phyloP scores from a whole-genome alignment of 129 eudicot species.

The Flaveria linearis region DNA sequence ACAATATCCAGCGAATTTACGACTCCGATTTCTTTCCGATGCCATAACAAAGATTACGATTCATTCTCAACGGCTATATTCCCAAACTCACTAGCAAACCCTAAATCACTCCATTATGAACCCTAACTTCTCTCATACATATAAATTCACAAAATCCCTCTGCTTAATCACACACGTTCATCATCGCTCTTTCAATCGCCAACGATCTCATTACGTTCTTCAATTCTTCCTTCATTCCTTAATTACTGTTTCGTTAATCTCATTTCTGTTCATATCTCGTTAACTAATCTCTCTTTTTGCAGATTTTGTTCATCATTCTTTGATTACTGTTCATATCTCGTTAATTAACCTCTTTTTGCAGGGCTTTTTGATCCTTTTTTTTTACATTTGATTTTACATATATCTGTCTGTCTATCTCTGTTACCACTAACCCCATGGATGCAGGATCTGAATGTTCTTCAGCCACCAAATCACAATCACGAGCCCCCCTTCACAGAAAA shows the following conservation, averaged over 20 bases:
- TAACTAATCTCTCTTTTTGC: not conserved
- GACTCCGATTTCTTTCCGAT: not conserved
- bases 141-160: not conserved
- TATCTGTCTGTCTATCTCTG: not conserved
- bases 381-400: not conserved
- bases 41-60: not conserved
- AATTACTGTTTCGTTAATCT: not conserved
- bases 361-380: not conserved
- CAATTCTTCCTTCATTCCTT: not conserved
- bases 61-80: not conserved
- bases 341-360: constrained; percentile 8
- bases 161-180: not conserved
- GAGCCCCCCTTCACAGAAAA: not conserved
- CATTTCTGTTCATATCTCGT: not conserved
- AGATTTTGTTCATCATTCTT: not conserved
- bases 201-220: not conserved
- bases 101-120: not conserved
- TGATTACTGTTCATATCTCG: not conserved
- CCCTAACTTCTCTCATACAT: not conserved
- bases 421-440: constrained; percentile 1
- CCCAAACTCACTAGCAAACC: not conserved
- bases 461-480: constrained; percentile 13
- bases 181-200: not conserved
- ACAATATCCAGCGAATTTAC: not conserved
- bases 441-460: constrained; percentile 10